These are phyloP conservation scores for Basipetospora sp. DNA, from an alignment of 2,329 filamentous ascomycete genomes.

Conservation along the genomic window DNA sequence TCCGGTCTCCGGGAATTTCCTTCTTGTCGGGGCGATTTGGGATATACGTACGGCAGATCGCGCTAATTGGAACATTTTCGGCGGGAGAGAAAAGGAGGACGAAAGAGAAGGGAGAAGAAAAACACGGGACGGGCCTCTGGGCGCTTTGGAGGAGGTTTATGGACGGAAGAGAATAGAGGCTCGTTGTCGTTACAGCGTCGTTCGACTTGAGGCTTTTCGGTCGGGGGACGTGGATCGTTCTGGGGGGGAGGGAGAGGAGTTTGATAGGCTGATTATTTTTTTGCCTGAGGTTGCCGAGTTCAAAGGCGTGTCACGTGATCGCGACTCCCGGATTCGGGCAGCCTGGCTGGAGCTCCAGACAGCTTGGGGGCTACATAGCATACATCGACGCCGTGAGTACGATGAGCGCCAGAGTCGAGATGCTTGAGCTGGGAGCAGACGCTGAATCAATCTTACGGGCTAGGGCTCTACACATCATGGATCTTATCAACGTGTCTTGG, in stretches of 20 bases:
- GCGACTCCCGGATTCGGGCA: background rate
- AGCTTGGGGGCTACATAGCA: too few species aligned
- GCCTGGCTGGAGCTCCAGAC: background rate
- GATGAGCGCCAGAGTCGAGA: too few species aligned
- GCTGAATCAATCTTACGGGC: too few species aligned
- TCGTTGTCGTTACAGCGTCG: background rate
- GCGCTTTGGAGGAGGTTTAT: background rate
- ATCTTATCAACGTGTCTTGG: too few species aligned
- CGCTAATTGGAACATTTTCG: slow-evolving; percentile 5
- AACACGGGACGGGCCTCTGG: background rate
- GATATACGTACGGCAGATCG: slow-evolving; percentile 5
- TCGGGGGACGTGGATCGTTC: background rate
- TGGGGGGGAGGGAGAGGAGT: slow-evolving; percentile 1
- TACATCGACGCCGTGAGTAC: too few species aligned
- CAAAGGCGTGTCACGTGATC: background rate
- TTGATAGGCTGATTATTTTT: background rate
- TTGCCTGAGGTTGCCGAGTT: slow-evolving; percentile 3
- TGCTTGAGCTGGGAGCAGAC: too few species aligned
- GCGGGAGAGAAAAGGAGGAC: background rate
- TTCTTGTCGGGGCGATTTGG: background rate
- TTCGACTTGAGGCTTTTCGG: slow-evolving; percentile 5
- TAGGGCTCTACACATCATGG: too few species aligned
- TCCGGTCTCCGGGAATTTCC: too few species aligned
- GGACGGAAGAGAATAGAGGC: background rate
- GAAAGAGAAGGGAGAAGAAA: background rate